Percentiles rank a stretch among this genome's conserved stretches.
phyloP scores from a whole-genome alignment of 2,329 filamentous ascomycete species.

The Cyphellophora europaea region DNA sequence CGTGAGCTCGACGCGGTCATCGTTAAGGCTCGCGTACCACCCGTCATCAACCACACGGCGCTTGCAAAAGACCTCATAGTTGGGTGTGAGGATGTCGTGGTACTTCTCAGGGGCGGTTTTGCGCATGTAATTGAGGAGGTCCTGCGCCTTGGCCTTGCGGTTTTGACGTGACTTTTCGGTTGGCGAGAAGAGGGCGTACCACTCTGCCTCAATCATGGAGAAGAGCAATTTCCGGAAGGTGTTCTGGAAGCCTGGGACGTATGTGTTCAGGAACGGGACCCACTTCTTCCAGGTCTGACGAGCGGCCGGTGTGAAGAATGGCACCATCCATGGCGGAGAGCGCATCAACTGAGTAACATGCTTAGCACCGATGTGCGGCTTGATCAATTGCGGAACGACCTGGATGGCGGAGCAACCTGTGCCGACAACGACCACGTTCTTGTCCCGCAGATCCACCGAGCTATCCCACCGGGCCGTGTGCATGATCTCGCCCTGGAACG shows the following conservation, averaged over 20 bases:
- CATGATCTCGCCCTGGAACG: slow-evolving; percentile 46
- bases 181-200: slow-evolving; percentile 32
- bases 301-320: slow-evolving; percentile 25
- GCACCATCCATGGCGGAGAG: slow-evolving; percentile 48
- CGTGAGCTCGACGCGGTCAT: slow-evolving; percentile 45
- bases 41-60: slow-evolving; percentile 50
- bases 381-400: slow-evolving; percentile 41
- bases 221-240: slow-evolving; percentile 38
- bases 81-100: slow-evolving; percentile 51
- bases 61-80: slow-evolving; percentile 56
- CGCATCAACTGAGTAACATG: slow-evolving; percentile 52
- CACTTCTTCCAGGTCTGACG: slow-evolving; percentile 38
- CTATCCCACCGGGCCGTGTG: slow-evolving; percentile 50
- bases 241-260: slow-evolving; percentile 42
- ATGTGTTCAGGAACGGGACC: slow-evolving; percentile 34
- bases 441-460: slow-evolving; percentile 38
- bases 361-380: slow-evolving; percentile 40
- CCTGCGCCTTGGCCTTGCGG: slow-evolving; percentile 31
- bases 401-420: slow-evolving; percentile 51
- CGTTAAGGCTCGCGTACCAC: slow-evolving; percentile 46
- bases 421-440: slow-evolving; percentile 49
- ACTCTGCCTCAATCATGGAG: slow-evolving; percentile 26
- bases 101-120: slow-evolving; percentile 48
- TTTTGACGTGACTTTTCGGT: slow-evolving; percentile 34
- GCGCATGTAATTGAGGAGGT: slow-evolving; percentile 38